Conservation (phyloP, 2,329 filamentous ascomycete species). For the Fusarium temperatum region DNA sequence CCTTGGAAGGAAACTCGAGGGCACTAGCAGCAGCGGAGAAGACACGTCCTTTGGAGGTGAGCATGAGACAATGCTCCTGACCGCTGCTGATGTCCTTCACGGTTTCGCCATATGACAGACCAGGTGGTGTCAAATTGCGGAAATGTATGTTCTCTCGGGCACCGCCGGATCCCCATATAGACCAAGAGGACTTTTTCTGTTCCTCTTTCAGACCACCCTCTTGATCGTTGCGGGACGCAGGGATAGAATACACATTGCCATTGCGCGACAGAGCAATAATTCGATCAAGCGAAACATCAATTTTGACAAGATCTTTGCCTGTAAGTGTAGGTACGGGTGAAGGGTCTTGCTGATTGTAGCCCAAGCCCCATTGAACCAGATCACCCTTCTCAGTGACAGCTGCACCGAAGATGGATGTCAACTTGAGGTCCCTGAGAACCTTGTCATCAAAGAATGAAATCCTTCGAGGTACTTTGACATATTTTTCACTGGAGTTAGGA, state of each 20-base stretch:
- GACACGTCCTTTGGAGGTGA: slow-evolving; percentile 85
- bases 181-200: slow-evolving; percentile 71
- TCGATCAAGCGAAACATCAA: slow-evolving; percentile 82
- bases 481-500: slow-evolving; percentile 78
- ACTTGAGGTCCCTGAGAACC: slow-evolving; percentile 85
- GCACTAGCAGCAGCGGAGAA: slow-evolving; percentile 88
- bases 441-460: slow-evolving; percentile 86
- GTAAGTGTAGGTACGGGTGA: slow-evolving; percentile 76
- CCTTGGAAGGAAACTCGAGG: slow-evolving; percentile 79
- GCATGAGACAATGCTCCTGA: slow-evolving; percentile 83
- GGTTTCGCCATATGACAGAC: slow-evolving; percentile 74
- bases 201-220: slow-evolving; percentile 66
- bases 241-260: slow-evolving; percentile 86
- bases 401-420: slow-evolving; percentile 83
- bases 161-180: slow-evolving; percentile 68
- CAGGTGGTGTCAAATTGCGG: slow-evolving; percentile 72
- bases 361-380: slow-evolving; percentile 89
- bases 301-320: slow-evolving; percentile 81
- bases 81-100: slow-evolving; percentile 80
- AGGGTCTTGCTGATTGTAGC: slow-evolving; percentile 71
- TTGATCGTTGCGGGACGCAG: slow-evolving; percentile 79
- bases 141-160: slow-evolving; percentile 67
- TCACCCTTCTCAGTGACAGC: slow-evolving; percentile 90
- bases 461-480: slow-evolving; percentile 82
- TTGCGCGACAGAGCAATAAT: slow-evolving; percentile 80